Evolutionary conservation across 2,329 filamentous ascomycete species (phyloP), one percentile per base, ranked within the genome.

Genomic region (Aspergillus sp.): DNA sequence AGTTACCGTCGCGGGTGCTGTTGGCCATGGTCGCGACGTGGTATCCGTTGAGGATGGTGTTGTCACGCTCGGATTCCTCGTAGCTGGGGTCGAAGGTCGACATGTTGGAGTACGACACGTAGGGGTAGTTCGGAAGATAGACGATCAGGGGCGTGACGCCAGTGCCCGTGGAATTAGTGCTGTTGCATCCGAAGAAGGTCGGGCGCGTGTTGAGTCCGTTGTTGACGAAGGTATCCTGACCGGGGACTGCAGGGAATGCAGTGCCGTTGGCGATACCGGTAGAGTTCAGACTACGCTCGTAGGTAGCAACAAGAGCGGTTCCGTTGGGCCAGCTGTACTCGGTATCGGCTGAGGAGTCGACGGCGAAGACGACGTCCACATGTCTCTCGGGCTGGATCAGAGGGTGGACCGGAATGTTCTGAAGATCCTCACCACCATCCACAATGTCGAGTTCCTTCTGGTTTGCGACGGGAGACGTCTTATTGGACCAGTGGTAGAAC

Each of bases 51-150:
- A 84, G 73, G 69, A 98, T 91, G 71, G 96, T 90, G 63, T 82
- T 82, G 71, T 96, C 85, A 63, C 92, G 89, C 75, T 91, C 78
- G 1, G 72, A 77, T 65, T 85, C 77, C 45, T 84, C 81, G 81
- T 92, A 91, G 39, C 77, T 74, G 31, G 86, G 80, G 59, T 87
- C 81, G 71, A 90, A 93, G 36, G 92, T 96, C 3, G 88, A 90
- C 7, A 89, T 82, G 79, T 98, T 98, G 72, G 87, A 89, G 66
- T 82, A 78, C 70, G 84, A 85, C 54, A 88, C 83, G 76, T 95
- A 96, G 2, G 92, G 92, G n/a, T 88, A 83, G 71, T 94, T 95
- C 58, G 94, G 91, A 52, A 98, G 75, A 79, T 97, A 98, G 60
- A 96, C 90, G 61, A 96, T 80, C 1, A 96, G 78, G 0, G 92